Evolutionary conservation across 331 rosid genomes (phyloP).

Genomic region (Pyracantha coccinea): DNA sequence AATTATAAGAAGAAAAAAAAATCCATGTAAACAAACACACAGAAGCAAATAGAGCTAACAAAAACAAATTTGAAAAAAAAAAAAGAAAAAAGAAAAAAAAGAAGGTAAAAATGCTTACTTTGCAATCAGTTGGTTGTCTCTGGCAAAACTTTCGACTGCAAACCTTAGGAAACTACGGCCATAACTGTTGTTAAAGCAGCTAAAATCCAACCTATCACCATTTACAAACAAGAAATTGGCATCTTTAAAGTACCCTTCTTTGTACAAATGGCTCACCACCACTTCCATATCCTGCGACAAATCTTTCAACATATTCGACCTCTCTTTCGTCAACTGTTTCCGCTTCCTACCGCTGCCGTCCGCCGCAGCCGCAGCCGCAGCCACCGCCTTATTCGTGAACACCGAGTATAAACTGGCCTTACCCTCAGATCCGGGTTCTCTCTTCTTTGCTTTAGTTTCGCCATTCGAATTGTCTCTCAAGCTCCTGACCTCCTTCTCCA

Average conservation of each 20-base stretch:
- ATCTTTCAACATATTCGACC: conserved; percentile 19
- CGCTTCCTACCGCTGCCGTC: not conserved
- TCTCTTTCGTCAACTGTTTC: conserved; percentile 9
- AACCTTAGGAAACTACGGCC: conserved; percentile 35
- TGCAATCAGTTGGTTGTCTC: conserved; percentile 53
- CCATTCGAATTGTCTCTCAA: not conserved
- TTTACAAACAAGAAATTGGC: conserved; percentile 38
- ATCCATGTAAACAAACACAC: not conserved
- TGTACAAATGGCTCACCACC: conserved; percentile 36
- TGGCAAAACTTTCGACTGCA: conserved; percentile 39
- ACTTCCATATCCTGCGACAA: conserved; percentile 50
- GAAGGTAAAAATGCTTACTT: conserved; percentile 42
- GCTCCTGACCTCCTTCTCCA: conserved; percentile 24
- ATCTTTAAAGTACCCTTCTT: conserved; percentile 49
- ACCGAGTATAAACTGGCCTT: conserved; percentile 10
- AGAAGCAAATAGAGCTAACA: not conserved
- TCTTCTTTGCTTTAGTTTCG: not conserved
- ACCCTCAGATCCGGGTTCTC: not conserved
- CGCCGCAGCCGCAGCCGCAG: not conserved
- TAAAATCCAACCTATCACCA: conserved; percentile 28
- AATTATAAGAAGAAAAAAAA: not conserved
- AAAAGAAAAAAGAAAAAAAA: not conserved
- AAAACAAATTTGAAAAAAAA: not conserved
- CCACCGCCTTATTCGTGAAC: conserved; percentile 18
- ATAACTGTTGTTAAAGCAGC: conserved; percentile 31